These are phyloP conservation scores for Diplodia seriata DNA, from an alignment of 2,329 filamentous ascomycete species.

Conservation along the genomic window DNA sequence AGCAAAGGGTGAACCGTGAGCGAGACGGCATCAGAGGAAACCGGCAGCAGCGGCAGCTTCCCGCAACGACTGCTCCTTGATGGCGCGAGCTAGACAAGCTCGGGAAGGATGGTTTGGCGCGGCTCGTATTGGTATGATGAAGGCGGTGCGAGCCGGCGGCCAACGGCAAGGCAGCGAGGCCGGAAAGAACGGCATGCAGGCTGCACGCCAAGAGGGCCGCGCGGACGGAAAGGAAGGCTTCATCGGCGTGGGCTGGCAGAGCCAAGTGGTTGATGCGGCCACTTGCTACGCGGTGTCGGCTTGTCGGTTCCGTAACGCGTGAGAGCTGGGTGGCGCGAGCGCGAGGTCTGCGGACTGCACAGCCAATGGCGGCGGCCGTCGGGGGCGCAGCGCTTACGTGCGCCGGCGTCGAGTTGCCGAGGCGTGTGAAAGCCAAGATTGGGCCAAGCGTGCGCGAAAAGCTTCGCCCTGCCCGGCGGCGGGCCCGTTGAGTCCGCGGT, in stretches of 20 bases:
- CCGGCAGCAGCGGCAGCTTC: neutral
- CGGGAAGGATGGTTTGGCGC: constrained; percentile 19
- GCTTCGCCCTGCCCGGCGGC: constrained; percentile 12
- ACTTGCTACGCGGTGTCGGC: constrained; percentile 1
- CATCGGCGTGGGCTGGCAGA: neutral
- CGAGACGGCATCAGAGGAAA: constrained; percentile 1
- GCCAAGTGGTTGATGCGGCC: constrained; percentile 4
- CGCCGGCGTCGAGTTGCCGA: constrained; percentile 9
- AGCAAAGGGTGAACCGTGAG: constrained; percentile 19
- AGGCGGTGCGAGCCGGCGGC: constrained; percentile 7
- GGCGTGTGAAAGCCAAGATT: constrained; percentile 15
- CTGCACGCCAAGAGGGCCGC: constrained; percentile 27
- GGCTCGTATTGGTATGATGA: constrained; percentile 22
- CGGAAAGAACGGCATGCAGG: constrained; percentile 16
- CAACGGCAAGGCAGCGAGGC: constrained; percentile 9
- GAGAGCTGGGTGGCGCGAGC: constrained; percentile 20
- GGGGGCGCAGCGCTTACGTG: constrained; percentile 28
- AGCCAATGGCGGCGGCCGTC: constrained; percentile 7
- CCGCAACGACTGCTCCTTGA: neutral
- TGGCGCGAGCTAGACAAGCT: constrained; percentile 20
- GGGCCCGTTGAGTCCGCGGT: neutral
- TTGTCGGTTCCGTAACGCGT: constrained; percentile 17
- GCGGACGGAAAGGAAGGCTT: constrained; percentile 26
- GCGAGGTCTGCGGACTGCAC: neutral
- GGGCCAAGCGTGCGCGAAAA: constrained; percentile 21